These are phyloP conservation scores for Ceratorhiza oryzae-sativae DNA, from an alignment of 1,284 basidiomycete genomes.

Conservation along the genomic window DNA sequence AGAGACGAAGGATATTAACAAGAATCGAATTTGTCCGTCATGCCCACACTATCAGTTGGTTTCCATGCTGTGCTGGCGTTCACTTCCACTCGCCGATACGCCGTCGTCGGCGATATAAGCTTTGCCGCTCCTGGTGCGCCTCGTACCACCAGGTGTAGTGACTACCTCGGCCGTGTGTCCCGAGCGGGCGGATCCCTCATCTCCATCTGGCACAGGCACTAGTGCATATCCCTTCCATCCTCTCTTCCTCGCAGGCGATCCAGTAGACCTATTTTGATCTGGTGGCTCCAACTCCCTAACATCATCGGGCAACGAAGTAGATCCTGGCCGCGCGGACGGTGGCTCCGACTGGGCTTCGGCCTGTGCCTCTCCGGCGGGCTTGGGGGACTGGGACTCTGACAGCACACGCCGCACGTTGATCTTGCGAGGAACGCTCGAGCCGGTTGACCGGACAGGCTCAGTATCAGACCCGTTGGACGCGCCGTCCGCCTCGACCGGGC, in stretches of 20 bases:
- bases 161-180: slow-evolving; percentile 16
- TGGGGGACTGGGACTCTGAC: slow-evolving; percentile 24
- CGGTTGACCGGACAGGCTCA: slow-evolving; percentile 6
- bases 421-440: slow-evolving; percentile 11
- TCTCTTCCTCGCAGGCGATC: slow-evolving; percentile 10
- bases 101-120: slow-evolving; percentile 17
- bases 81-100: slow-evolving; percentile 18
- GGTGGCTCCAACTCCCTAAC: background rate
- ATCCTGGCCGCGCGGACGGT: background rate
- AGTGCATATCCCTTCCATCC: slow-evolving; percentile 34
- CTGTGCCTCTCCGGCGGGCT: background rate
- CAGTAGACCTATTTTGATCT: background rate
- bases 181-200: background rate
- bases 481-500: background rate
- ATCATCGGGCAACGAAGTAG: background rate
- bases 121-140: slow-evolving; percentile 32
- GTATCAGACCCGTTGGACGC: slow-evolving; percentile 23
- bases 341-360: slow-evolving; percentile 5
- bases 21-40: background rate
- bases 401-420: slow-evolving; percentile 18
- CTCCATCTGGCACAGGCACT: slow-evolving; percentile 11
- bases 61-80: slow-evolving; percentile 35
- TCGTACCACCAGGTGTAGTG: slow-evolving; percentile 26
- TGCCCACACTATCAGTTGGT: slow-evolving; percentile 23
- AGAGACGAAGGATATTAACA: slow-evolving; percentile 14